Conservation (phyloP, 73 alveolate species). For the Urostyla sp. region DNA sequence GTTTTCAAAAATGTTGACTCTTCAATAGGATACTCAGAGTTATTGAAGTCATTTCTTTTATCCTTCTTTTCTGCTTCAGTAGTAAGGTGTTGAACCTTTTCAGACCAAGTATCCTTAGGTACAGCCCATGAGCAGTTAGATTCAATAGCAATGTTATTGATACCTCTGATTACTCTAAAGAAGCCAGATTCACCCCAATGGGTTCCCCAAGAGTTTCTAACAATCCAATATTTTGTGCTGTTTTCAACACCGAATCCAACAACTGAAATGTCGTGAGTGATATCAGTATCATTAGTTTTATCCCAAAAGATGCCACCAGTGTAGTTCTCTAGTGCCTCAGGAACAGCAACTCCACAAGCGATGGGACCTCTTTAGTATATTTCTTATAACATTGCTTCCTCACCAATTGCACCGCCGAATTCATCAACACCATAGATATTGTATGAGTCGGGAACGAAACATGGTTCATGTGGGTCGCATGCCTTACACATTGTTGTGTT, state of each 20-base stretch:
- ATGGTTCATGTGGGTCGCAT: slow-evolving; percentile 73
- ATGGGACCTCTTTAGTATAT: slow-evolving; percentile 93
- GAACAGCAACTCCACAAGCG: slow-evolving; percentile 83
- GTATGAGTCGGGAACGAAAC: slow-evolving; percentile 76
- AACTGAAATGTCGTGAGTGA: slow-evolving; percentile 86
- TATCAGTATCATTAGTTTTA: slow-evolving; percentile 55
- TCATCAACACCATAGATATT: slow-evolving; percentile 69
- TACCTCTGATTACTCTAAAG: slow-evolving; percentile 89
- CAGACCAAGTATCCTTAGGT: slow-evolving; percentile 82
- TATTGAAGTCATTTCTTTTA: slow-evolving; percentile 41
- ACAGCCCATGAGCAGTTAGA: slow-evolving; percentile 83
- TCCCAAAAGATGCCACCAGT: slow-evolving; percentile 83
- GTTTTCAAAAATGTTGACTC: not conserved
- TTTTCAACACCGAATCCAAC: slow-evolving; percentile 94
- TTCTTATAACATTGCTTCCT: slow-evolving; percentile 89
- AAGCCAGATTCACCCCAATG: slow-evolving; percentile 93
- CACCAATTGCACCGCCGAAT: slow-evolving; percentile 78
- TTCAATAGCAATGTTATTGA: slow-evolving; percentile 81
- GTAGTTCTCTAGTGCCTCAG: slow-evolving; percentile 69
- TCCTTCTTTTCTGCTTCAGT: slow-evolving; percentile 65
- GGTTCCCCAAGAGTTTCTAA: slow-evolving; percentile 95
- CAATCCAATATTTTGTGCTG: slow-evolving; percentile 90
- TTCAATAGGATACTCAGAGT: not conserved
- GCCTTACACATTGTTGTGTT: slow-evolving; percentile 68
- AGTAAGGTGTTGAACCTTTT: slow-evolving; percentile 47